A percentile compares a stretch with the other conserved stretches of the same genome.
These are phyloP conservation scores for Leersia perrieri DNA, from an alignment of 176 grass and related monocot species.

Conservation along the genomic window DNA sequence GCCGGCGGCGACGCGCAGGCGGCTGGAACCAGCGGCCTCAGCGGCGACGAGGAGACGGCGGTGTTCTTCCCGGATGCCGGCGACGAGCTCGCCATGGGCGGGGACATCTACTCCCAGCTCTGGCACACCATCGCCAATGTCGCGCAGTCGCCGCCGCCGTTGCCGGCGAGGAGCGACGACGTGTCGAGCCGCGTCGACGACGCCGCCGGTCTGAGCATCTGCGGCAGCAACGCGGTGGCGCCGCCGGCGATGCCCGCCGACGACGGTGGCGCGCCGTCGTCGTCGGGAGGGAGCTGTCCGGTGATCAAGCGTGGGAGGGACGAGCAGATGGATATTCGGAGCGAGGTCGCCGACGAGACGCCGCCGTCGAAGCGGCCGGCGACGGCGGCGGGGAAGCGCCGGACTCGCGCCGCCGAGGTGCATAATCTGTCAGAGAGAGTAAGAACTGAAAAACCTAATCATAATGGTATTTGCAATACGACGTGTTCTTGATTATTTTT, in stretches of 20 bases:
- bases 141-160: neutral
- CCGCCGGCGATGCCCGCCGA: neutral
- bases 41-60: slow-evolving; percentile 39
- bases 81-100: slow-evolving; percentile 46
- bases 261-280: slow-evolving; percentile 37
- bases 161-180: slow-evolving; percentile 21
- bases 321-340: slow-evolving; percentile 41
- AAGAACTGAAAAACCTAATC: slow-evolving; percentile 20
- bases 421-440: slow-evolving; percentile 92
- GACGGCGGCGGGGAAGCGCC: slow-evolving; percentile 54
- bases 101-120: slow-evolving; percentile 71
- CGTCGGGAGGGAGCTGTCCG: slow-evolving; percentile 52
- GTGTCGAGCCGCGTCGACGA: slow-evolving; percentile 3
- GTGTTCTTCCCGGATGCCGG: slow-evolving; percentile 48
- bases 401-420: slow-evolving; percentile 77
- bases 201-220: slow-evolving; percentile 48
- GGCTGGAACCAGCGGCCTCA: slow-evolving; percentile 41
- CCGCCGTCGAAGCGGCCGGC: slow-evolving; percentile 27
- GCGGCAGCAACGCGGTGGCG: slow-evolving; percentile 49
- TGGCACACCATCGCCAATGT: slow-evolving; percentile 51
- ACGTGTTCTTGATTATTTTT: slow-evolving; percentile 12
- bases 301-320: slow-evolving; percentile 43
- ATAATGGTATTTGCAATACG: neutral
- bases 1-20: neutral
- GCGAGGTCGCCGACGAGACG: slow-evolving; percentile 64